phyloP scores from a whole-genome alignment of 495 filamentous ascomycete genomes.

The Trichoderma virens region DNA sequence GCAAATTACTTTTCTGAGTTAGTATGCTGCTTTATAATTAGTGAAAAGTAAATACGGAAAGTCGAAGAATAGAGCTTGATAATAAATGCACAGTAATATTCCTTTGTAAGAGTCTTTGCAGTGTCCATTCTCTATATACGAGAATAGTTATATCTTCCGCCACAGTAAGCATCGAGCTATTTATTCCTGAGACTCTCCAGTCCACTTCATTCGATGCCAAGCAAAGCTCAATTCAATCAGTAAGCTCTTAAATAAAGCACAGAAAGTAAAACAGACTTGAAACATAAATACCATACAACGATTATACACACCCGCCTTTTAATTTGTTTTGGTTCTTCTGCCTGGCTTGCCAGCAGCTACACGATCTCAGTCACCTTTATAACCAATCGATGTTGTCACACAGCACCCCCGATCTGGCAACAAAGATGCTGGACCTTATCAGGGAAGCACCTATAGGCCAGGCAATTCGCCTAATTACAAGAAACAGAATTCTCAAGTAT shows the following conservation, averaged over 20 bases:
- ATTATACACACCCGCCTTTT: neutral
- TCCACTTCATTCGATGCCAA: too few relatives aligned
- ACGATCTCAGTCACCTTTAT: neutral
- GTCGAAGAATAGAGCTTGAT: neutral
- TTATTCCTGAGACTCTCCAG: too few relatives aligned
- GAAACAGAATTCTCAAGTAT: neutral
- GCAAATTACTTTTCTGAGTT: neutral
- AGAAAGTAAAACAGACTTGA: too few relatives aligned
- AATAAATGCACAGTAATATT: neutral
- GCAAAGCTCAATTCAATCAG: too few relatives aligned
- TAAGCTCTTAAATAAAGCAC: too few relatives aligned
- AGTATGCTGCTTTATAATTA: neutral
- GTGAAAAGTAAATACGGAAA: neutral
- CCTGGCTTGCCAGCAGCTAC: neutral
- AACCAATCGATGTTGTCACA: neutral
- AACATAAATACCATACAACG: too few relatives aligned
- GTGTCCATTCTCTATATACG: too few relatives aligned
- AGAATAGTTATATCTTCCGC: too few relatives aligned
- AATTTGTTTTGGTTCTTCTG: too few relatives aligned
- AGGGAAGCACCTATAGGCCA: neutral
- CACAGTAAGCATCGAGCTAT: too few relatives aligned
- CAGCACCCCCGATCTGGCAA: neutral
- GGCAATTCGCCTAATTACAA: neutral
- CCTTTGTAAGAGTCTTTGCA: too few relatives aligned
- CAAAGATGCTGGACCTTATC: neutral